Base-by-base conservation (phyloP, 1,139 yeast species). In the Sporopachydermia cereana region DNA sequence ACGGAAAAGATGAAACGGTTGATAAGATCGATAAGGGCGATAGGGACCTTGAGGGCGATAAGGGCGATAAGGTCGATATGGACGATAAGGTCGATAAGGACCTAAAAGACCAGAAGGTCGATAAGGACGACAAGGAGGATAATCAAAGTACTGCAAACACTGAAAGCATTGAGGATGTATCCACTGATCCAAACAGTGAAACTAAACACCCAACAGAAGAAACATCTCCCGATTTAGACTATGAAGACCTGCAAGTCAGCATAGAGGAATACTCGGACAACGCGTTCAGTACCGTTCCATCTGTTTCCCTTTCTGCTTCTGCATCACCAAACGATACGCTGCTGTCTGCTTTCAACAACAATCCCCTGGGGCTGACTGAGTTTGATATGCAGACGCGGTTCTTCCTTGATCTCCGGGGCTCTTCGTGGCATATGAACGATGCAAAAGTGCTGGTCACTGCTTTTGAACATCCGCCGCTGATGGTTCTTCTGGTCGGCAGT, bases 351-450 rank as follows among this genome's bases (percentile, higher is more conserved):
- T 25, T 7, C 14, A 14, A 25, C 7, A 25, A 25, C 29, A 34
- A 34, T 34, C 39, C 39, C 5, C 17, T 5, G 18, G 39, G 39
- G 9, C 22, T 16, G 12, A 16, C 39, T 7, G 9, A 34, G 17
- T 12, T 34, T 34, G 39, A 34, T 12, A 34, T 34, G 39, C 5
- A 34, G 5, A 34, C 39, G 22, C 18, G 39, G n/a, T 41, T 41
- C 36, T 41, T 41, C 31, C 12, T 21, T 27, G 41, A 23, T 16
- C 4, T 23, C n/a, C 43, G 12, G 5, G 43, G 43, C 4, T 41
- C 43, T 14, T 27, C 43, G 21, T 41, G 43, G 43, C 43, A 41
- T 41, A 9, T 20, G 21, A 7, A 31, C 20, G 43, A 41, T 41
- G 43, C 43, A 12, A 3, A 7, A 23, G 36, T 23, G 18, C n/a